phyloP scores from a whole-genome alignment of 495 filamentous ascomycete genomes.

The Viridothelium virens region DNA sequence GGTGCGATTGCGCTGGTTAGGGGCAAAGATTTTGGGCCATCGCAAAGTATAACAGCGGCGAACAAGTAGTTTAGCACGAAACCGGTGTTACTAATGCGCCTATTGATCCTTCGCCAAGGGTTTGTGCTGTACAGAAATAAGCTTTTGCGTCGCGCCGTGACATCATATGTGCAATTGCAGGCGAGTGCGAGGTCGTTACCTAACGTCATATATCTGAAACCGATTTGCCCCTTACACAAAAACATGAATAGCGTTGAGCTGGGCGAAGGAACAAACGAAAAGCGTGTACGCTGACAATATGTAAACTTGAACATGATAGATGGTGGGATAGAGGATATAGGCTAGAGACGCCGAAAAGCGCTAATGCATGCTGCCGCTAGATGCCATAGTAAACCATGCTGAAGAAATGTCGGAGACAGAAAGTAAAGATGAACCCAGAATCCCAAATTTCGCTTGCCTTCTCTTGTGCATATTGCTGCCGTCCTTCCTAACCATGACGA shows the following conservation, averaged over 20 bases:
- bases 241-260: not conserved
- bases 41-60: no score
- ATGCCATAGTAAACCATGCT: not conserved
- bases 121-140: no score
- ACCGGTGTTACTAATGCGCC: no score
- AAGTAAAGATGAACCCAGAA: not conserved
- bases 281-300: not conserved
- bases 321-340: not conserved
- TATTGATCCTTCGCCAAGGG: no score
- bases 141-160: no score
- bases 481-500: no score
- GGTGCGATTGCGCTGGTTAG: no score
- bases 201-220: not conserved
- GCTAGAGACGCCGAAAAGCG: not conserved
- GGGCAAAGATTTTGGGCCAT: no score
- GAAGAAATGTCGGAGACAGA: not conserved
- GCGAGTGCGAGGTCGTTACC: no score
- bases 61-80: no score
- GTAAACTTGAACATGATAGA: not conserved
- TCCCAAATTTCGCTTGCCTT: not conserved
- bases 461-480: not conserved
- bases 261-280: not conserved
- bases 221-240: not conserved
- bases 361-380: slow-evolving; percentile 6
- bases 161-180: no score